A percentile compares a stretch with the other conserved stretches of the same genome.
These are phyloP conservation scores for Boletus austroedulis DNA, from an alignment of 1,284 basidiomycete genomes.

Conservation along the genomic window DNA sequence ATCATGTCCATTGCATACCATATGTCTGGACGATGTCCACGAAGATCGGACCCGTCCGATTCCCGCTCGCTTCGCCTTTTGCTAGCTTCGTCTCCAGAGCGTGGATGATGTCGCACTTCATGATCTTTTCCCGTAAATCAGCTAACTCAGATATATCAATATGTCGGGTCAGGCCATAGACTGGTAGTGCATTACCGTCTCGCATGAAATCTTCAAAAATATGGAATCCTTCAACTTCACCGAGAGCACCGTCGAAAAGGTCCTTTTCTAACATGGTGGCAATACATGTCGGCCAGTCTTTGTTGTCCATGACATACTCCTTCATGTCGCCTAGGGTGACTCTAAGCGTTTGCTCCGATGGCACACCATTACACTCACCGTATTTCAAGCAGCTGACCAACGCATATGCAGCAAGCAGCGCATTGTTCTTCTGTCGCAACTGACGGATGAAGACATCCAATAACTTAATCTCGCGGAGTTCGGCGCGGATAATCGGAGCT, in stretches of 20 bases:
- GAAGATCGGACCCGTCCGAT: conserved; percentile 23
- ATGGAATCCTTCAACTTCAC: conserved; percentile 30
- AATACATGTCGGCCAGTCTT: too few species aligned
- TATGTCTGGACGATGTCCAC: conserved; percentile 23
- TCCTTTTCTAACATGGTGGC: conserved; percentile 23
- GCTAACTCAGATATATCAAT: too few species aligned
- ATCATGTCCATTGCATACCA: conserved; percentile 7
- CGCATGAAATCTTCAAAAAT: conserved; percentile 25
- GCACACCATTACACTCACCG: conserved; percentile 3
- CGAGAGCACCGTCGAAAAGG: conserved; percentile 30
- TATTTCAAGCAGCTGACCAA: too few species aligned
- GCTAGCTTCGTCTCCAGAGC: conserved; percentile 20
- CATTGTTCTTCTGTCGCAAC: conserved; percentile 7
- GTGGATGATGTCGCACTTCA: conserved; percentile 11
- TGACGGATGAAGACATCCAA: conserved; percentile 4
- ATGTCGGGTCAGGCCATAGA: too few species aligned
- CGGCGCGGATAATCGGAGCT: neutral
- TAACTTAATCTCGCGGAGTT: neutral
- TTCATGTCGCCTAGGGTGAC: conserved; percentile 19
- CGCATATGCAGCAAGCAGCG: conserved; percentile 14
- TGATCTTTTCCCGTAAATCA: too few species aligned
- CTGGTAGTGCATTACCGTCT: too few species aligned
- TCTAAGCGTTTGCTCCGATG: neutral
- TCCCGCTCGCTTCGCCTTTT: conserved; percentile 13
- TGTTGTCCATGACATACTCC: conserved; percentile 1